Evolutionary conservation across 306 rosid species (phyloP), one percentile per base, ranked within the genome.

Genomic region (Sechiopsis laciniata): DNA sequence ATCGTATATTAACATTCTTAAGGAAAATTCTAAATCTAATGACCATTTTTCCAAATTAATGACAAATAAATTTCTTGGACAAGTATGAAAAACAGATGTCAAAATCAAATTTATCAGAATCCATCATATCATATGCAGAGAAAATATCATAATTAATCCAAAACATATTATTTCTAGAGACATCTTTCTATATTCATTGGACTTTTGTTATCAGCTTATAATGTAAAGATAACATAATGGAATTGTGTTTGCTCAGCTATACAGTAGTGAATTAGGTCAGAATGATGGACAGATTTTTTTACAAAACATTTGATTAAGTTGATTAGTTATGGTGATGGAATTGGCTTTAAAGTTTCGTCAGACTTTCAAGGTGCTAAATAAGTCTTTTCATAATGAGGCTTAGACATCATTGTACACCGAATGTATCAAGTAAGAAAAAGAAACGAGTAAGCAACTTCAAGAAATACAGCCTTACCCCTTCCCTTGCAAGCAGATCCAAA

Each of bases 401-500:
- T 46, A 46, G 2, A 46, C 32, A 46, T 46, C 40, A 10, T 67
- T 6, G 10, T 45, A 19, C 22, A 65, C 16, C 16, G 2, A 65
- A 65, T 17, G 54, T 11, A 46, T 68, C 20, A 21, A 20, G 56
- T 40, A 21, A 48, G 56, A 21, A 67, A 67, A 32, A 32, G 29
- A 53, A 53, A 53, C 3, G 12, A 46, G 51, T 17, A 66, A 21
- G 21, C 32, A 40, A 42, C 35, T 66, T 64, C 26, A 37, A 66
- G 72, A 19, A 66, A 40, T 42, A 66, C 7, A n/a, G 55, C 17
- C 95, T 84, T 86, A 94, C 97, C 86, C 98, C 98, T 82, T 84
- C 97, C 82, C 95, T 94, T 4, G 97, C 95, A 29, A 94, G 95
- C 77, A 87, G 78, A 87, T 94, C 98, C 81, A 90, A 60, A 16